Conservation (phyloP, 768 basidiomycete species). For the Lenzites betulinus region DNA sequence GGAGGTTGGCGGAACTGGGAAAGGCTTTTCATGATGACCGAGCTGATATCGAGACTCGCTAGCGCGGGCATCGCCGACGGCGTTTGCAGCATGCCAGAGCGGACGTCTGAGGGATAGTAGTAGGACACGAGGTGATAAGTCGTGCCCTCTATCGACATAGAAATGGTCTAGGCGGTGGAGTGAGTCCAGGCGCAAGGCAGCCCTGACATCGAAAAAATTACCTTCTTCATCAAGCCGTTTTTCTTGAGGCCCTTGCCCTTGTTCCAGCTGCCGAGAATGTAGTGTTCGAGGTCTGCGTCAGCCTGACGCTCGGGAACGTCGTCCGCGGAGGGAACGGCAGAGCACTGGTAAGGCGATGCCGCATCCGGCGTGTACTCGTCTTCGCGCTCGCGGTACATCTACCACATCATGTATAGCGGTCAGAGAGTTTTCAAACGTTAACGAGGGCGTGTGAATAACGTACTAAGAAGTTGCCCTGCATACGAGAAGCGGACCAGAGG, state of each 20-base stretch:
- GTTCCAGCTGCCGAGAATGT: slow-evolving; percentile 26
- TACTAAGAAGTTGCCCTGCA: slow-evolving; percentile 25
- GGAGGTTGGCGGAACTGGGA: slow-evolving; percentile 18
- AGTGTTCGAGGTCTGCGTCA: slow-evolving; percentile 20
- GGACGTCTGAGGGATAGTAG: slow-evolving; percentile 23
- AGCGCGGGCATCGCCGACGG: slow-evolving; percentile 17
- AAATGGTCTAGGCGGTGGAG: slow-evolving; percentile 11
- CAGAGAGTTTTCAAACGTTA: neutral
- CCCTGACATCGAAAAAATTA: neutral
- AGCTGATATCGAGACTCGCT: slow-evolving; percentile 12
- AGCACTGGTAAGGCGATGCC: slow-evolving; percentile 19
- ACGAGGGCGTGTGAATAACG: neutral
- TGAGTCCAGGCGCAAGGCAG: neutral
- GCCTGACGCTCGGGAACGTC: neutral
- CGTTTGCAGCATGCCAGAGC: slow-evolving; percentile 14
- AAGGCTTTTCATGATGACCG: slow-evolving; percentile 6
- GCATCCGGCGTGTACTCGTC: slow-evolving; percentile 9
- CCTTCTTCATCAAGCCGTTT: slow-evolving; percentile 28
- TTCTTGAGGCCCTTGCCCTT: slow-evolving; percentile 23
- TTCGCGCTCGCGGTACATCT: slow-evolving; percentile 26
- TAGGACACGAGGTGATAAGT: slow-evolving; percentile 23
- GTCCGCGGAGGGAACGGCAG: neutral
- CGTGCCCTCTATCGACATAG: slow-evolving; percentile 20
- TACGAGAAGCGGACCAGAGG: slow-evolving; percentile 24
- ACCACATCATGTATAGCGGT: neutral